Evolutionary conservation across 1,139 yeast species (phyloP), one percentile per base, ranked within the genome.

Genomic region (Geotrichum phurueaensis): DNA sequence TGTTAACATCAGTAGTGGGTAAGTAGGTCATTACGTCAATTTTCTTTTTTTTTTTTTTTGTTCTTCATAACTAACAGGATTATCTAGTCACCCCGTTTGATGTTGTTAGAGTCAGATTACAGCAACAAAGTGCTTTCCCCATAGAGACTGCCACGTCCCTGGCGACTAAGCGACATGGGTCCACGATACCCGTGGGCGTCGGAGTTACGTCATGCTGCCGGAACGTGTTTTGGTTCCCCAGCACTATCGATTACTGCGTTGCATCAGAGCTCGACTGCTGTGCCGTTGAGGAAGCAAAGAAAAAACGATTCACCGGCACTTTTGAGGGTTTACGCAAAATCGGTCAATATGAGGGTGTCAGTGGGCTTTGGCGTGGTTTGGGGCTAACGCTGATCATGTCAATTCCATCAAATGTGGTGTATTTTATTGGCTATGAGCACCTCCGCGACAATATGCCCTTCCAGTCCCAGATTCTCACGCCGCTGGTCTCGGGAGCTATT

Each of bases 371-470:
- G 96, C 77, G 99, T 57, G 99, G 99, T 0, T 80, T 95, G 45
- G 83, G 95, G 0, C 74, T 94, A 33, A 90, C 96, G 0, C 75
- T 94, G 18, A 65, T 90, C 25, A 95, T 94, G 96, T 90, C 97
- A 0, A 78, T 92, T 0, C 99, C 99, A 0, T 83, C 97, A 0
- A 94, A 92, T 69, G 89, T 94, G 61, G 94, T 94, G 7, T 95
- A 94, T 71, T 94, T 91, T 75, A 88, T 96, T 2, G 97, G 98
- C 0, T 94, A 94, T 71, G 99, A 94, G 68, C 82, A 87, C 64
- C 77, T 92, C 54, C 76, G 96, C 66, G 97, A 90, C 68, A 77
- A 78, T 33, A 86, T 94, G 0, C 92, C 94, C 0, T 69, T 89
- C 22, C 70, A 73, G 20, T 68, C 77, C 18, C 78, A 76, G 0